These are phyloP conservation scores for Pleurotus platypus DNA, from an alignment of 768 basidiomycete species.

Conservation along the genomic window DNA sequence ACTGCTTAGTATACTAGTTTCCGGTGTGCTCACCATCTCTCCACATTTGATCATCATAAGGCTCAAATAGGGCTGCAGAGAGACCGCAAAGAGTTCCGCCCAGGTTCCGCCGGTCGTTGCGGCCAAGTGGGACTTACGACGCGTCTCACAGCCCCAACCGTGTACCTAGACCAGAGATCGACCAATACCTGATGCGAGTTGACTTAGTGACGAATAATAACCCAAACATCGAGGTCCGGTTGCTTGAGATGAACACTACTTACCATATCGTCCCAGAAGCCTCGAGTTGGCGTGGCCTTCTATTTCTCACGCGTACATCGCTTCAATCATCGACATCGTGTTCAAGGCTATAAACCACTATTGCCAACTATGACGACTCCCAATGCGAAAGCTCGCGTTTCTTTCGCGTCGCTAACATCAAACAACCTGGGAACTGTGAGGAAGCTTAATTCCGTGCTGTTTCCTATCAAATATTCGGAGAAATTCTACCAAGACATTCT, in stretches of 20 bases:
- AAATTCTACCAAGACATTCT: constrained; percentile 84
- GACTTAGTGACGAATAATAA: neutral
- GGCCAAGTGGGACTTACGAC: no score
- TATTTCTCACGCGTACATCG: constrained; percentile 10
- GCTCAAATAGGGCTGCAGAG: no score
- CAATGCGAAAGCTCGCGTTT: constrained; percentile 39
- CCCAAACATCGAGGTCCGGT: neutral
- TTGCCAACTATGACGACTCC: constrained; percentile 16
- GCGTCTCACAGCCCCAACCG: no score
- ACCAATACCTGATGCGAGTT: no score
- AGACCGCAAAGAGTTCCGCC: no score
- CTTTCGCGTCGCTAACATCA: constrained; percentile 69
- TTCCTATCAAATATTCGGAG: constrained; percentile 87
- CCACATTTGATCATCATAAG: no score
- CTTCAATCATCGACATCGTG: neutral
- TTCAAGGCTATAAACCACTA: neutral
- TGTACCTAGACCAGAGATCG: no score
- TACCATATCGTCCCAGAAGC: neutral
- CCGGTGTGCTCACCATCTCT: no score
- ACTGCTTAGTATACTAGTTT: no score
- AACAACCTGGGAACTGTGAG: constrained; percentile 84
- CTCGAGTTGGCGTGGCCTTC: neutral
- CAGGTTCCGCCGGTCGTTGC: no score
- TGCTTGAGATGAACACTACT: constrained; percentile 1
- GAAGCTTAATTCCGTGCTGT: constrained; percentile 71